Percentiles rank a stretch among this genome's conserved stretches.
Conservation (phyloP, 1,139 yeast species). For the Taphrina flavorubra region DNA sequence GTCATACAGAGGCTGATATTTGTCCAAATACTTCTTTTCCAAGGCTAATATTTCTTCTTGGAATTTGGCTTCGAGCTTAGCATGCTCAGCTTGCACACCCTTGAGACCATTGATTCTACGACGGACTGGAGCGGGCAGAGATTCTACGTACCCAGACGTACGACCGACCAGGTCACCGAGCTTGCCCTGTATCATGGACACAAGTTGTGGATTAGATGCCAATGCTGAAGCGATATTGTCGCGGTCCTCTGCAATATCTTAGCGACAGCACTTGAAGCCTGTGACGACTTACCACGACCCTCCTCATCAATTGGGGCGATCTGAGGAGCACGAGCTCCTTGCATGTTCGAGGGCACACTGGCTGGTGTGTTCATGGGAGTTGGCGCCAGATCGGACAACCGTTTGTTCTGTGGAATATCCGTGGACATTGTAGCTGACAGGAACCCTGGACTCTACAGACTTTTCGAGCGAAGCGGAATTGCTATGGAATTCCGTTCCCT, state of each 20-base stretch:
- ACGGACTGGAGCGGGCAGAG: slow-evolving; percentile 74
- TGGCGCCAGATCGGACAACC: slow-evolving; percentile 85
- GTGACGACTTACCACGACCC: slow-evolving; percentile 48
- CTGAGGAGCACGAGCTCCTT: slow-evolving; percentile 65
- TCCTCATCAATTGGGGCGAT: slow-evolving; percentile 82
- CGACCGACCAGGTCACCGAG: slow-evolving; percentile 83
- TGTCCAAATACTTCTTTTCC: slow-evolving; percentile 76
- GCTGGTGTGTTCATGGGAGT: slow-evolving; percentile 99
- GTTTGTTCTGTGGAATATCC: slow-evolving; percentile 58
- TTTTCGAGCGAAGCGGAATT: no score
- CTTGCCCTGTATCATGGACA: slow-evolving; percentile 89
- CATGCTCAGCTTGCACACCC: slow-evolving; percentile 80
- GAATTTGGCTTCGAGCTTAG: slow-evolving; percentile 85
- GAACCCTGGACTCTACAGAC: neutral
- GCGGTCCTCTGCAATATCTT: slow-evolving; percentile 23
- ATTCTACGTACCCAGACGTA: slow-evolving; percentile 82
- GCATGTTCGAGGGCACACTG: slow-evolving; percentile 77
- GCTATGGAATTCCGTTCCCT: neutral
- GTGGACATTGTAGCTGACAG: slow-evolving; percentile 9
- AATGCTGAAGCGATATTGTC: slow-evolving; percentile 55
- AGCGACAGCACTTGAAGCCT: neutral
- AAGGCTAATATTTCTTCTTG: slow-evolving; percentile 85
- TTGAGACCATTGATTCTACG: slow-evolving; percentile 82
- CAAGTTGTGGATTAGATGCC: slow-evolving; percentile 74
- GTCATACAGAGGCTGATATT: slow-evolving; percentile 77